A percentile compares a stretch with the other conserved stretches of the same genome.
Conservation (phyloP, 2,329 filamentous ascomycete species). For the Penicillium vulpinum region DNA sequence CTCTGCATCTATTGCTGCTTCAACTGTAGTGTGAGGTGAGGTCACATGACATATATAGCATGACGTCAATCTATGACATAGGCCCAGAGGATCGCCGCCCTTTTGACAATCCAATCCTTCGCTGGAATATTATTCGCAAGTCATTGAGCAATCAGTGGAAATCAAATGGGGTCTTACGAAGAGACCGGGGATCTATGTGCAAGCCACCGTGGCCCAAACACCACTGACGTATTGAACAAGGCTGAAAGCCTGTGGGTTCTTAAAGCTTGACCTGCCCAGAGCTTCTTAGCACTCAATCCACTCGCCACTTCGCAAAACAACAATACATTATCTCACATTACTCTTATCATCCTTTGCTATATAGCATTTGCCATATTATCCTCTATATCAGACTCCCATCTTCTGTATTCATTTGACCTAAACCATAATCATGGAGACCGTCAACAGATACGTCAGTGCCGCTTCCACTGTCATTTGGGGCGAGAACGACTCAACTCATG, state of each 20-base stretch:
- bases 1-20: too few relatives aligned
- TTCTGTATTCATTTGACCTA: background rate
- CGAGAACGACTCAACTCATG: constrained; percentile 30
- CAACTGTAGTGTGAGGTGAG: background rate
- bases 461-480: constrained; percentile 55
- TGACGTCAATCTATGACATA: constrained; percentile 13
- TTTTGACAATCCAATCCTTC: background rate
- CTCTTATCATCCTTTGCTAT: background rate
- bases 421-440: constrained; percentile 59
- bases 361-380: background rate
- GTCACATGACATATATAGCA: background rate
- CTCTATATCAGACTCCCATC: background rate
- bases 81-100: constrained; percentile 6
- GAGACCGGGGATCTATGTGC: background rate
- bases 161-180: background rate
- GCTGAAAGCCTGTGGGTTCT: background rate
- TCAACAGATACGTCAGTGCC: constrained; percentile 55
- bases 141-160: background rate
- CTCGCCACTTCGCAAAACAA: background rate
- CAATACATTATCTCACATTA: background rate
- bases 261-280: constrained; percentile 9
- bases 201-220: background rate
- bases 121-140: constrained; percentile 4
- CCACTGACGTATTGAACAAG: constrained; percentile 7
- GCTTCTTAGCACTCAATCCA: background rate